Percentiles rank a stretch among this genome's conserved stretches.
Conservation (phyloP, 2,329 filamentous ascomycete genomes). For the Ampelomyces quisqualis region DNA sequence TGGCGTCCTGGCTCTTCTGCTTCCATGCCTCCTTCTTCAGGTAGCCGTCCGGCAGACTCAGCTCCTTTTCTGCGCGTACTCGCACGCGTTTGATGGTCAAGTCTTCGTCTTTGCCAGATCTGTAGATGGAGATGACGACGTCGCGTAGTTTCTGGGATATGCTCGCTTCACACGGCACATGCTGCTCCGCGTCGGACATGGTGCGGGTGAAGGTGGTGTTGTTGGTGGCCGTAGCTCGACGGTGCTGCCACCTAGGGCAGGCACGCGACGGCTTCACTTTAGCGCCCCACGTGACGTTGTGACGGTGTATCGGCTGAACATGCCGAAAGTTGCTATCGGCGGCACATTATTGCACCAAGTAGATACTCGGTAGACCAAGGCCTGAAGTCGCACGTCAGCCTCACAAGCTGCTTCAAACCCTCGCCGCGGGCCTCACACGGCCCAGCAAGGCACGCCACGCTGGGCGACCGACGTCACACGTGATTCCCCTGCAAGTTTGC, state of each 20-base stretch:
- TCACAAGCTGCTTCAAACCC: neutral
- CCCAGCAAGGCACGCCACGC: too few species aligned
- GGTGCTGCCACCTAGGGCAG: too few species aligned
- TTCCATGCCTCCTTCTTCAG: slow-evolving; percentile 60
- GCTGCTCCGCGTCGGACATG: slow-evolving; percentile 38
- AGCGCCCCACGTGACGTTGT: slow-evolving; percentile 20
- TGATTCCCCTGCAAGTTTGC: slow-evolving; percentile 15
- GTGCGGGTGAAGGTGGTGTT: slow-evolving; percentile 12
- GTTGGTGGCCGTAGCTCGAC: too few species aligned
- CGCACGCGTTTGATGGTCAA: slow-evolving; percentile 61
- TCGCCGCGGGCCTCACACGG: neutral
- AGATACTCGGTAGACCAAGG: too few species aligned
- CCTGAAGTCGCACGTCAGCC: neutral
- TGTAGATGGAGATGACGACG: slow-evolving; percentile 45
- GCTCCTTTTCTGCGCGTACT: slow-evolving; percentile 52
- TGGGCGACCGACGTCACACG: slow-evolving; percentile 30
- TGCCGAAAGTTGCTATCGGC: neutral
- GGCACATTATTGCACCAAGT: too few species aligned
- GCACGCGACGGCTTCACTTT: slow-evolving; percentile 1
- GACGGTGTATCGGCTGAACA: slow-evolving; percentile 1
- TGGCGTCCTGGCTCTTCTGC: slow-evolving; percentile 49
- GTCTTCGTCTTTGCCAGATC: slow-evolving; percentile 49
- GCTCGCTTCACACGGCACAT: slow-evolving; percentile 37
- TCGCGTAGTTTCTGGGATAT: slow-evolving; percentile 46
- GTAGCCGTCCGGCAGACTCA: slow-evolving; percentile 56